Evolutionary conservation across 352 stramenopile species (phyloP).

Genomic region (Thalassiosira hispida): DNA sequence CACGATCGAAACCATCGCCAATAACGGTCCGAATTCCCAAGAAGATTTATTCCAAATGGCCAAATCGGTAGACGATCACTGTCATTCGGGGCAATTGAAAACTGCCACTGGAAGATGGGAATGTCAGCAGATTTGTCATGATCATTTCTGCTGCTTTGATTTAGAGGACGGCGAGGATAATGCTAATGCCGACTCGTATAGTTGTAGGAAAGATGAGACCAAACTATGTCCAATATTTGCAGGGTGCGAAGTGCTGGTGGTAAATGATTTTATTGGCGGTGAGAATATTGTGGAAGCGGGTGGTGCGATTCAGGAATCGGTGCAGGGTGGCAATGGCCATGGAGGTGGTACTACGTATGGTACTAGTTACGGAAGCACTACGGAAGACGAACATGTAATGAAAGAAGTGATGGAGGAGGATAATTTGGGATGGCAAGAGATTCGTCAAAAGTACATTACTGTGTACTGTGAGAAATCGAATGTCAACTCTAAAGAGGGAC

Average conservation of each 20-base stretch:
- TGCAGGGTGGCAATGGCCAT: neutral
- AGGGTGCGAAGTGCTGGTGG: slow-evolving; percentile 12
- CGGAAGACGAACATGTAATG: slow-evolving; percentile 1
- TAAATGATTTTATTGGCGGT: slow-evolving; percentile 4
- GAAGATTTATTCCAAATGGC: slow-evolving; percentile 30
- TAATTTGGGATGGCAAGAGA: slow-evolving; percentile 16
- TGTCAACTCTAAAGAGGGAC: slow-evolving; percentile 7
- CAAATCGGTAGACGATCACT: slow-evolving; percentile 34
- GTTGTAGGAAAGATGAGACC: slow-evolving; percentile 22
- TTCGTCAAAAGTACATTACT: slow-evolving; percentile 27
- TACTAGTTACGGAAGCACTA: neutral
- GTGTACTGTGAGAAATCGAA: slow-evolving; percentile 25
- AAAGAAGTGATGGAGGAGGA: slow-evolving; percentile 6
- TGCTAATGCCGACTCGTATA: slow-evolving; percentile 19
- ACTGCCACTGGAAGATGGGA: slow-evolving; percentile 10
- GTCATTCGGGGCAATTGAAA: slow-evolving; percentile 3
- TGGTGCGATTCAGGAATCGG: neutral
- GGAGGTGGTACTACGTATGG: neutral
- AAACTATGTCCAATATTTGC: slow-evolving; percentile 29
- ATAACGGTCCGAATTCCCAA: slow-evolving; percentile 12
- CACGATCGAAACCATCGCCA: neutral
- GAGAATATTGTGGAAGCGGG: neutral
- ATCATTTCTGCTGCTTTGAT: slow-evolving; percentile 47
- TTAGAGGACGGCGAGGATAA: neutral
- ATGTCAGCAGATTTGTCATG: slow-evolving; percentile 35